phyloP scores from a whole-genome alignment of 306 rosid genomes.

The Herpetospermum pedunculosum region DNA sequence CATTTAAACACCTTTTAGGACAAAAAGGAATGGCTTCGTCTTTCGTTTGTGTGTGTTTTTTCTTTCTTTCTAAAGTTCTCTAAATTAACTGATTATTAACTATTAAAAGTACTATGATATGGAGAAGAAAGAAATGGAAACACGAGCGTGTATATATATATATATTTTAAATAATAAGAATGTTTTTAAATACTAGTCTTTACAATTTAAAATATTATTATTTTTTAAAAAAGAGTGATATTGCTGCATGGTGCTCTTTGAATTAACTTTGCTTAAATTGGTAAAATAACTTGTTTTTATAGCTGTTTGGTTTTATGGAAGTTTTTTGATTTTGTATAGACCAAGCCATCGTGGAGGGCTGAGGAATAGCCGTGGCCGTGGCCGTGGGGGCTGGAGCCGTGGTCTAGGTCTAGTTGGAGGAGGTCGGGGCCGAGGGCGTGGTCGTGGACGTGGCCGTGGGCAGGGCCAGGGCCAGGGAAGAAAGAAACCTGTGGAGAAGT shows the following conservation, averaged over 20 bases:
- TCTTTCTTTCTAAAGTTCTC: neutral
- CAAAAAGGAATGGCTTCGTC: no score
- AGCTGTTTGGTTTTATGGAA: neutral
- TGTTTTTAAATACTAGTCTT: no score
- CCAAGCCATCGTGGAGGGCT: constrained; percentile 44
- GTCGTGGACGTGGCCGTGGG: constrained; percentile 14
- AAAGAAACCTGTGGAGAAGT: constrained; percentile 53
- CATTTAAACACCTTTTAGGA: neutral
- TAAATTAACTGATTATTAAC: neutral
- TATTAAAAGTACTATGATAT: no score
- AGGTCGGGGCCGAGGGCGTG: neutral
- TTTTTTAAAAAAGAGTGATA: neutral
- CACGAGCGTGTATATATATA: no score
- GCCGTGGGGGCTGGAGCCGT: constrained; percentile 21
- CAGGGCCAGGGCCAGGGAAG: constrained; percentile 43
- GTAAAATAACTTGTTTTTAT: neutral
- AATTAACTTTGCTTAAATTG: neutral
- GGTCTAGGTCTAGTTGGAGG: constrained; percentile 10
- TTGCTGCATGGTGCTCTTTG: neutral
- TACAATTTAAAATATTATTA: no score
- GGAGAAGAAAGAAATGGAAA: neutral
- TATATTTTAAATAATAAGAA: no score
- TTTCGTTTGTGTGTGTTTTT: neutral
- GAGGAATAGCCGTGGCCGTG: constrained; percentile 21
- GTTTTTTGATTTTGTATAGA: constrained; percentile 15